phyloP scores from a whole-genome alignment of 1,139 yeast genomes.

The Suhomyces kunorum region DNA sequence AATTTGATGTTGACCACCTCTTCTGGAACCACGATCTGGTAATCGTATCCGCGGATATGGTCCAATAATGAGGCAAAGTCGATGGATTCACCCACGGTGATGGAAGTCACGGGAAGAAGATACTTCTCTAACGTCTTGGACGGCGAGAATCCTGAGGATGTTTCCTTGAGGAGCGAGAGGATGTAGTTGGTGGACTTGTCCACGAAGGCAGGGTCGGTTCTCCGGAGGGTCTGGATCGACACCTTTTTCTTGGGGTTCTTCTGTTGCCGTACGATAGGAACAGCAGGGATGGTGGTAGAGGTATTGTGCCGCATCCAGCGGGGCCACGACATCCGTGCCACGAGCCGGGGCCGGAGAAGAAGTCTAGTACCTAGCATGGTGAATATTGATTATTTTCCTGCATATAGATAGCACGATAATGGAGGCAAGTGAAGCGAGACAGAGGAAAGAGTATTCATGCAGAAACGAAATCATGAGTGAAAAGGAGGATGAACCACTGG shows the following conservation, averaged over 20 bases:
- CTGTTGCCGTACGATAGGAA: constrained; percentile 11
- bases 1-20: constrained; percentile 58
- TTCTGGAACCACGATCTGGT: constrained; percentile 59
- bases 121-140: constrained; percentile 30
- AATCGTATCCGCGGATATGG: constrained; percentile 36
- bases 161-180: constrained; percentile 30
- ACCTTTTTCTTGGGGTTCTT: constrained; percentile 25
- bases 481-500: too few relatives aligned
- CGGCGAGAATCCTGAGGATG: constrained; percentile 22
- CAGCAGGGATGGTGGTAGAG: constrained; percentile 5
- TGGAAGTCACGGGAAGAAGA: constrained; percentile 50
- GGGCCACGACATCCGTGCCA: not conserved
- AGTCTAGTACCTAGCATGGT: not conserved
- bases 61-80: constrained; percentile 48
- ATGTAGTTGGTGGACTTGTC: constrained; percentile 27
- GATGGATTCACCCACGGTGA: constrained; percentile 70
- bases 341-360: not conserved
- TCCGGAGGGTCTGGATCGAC: constrained; percentile 29
- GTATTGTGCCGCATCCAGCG: constrained; percentile 6
- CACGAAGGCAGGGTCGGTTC: constrained; percentile 26
- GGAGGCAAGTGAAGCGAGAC: not conserved
- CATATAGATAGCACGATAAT: not conserved
- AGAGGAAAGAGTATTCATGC: too few relatives aligned
- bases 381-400: not conserved
- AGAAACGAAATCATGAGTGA: too few relatives aligned